A percentile compares a stretch with the other conserved stretches of the same genome.
These are phyloP conservation scores for Annulohypoxylon stygium DNA, from an alignment of 495 filamentous ascomycete species.

Conservation along the genomic window DNA sequence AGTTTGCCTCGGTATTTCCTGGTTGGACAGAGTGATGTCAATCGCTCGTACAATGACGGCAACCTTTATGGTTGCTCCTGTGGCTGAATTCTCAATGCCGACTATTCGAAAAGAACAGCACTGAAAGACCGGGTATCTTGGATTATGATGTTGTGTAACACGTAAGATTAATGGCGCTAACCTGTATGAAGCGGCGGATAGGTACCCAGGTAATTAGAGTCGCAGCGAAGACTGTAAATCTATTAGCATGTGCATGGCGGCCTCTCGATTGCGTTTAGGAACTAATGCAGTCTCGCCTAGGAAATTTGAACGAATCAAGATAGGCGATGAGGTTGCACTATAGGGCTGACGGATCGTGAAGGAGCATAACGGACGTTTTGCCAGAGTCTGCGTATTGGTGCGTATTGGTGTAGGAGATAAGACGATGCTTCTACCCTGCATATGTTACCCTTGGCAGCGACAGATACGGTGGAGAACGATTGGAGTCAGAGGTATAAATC, in stretches of 20 bases:
- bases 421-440: slow-evolving; percentile 33
- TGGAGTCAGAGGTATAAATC: slow-evolving; percentile 36
- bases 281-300: slow-evolving; percentile 29
- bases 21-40: slow-evolving; percentile 15
- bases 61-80: neutral
- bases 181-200: neutral
- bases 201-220: neutral
- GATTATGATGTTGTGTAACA: slow-evolving; percentile 8
- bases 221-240: neutral
- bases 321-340: slow-evolving; percentile 39
- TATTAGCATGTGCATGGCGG: slow-evolving; percentile 33
- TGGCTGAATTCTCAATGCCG: slow-evolving; percentile 10
- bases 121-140: neutral
- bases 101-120: neutral
- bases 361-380: slow-evolving; percentile 17
- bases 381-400: slow-evolving; percentile 26
- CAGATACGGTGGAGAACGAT: slow-evolving; percentile 41
- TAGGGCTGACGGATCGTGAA: slow-evolving; percentile 43
- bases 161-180: slow-evolving; percentile 6
- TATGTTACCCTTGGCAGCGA: slow-evolving; percentile 32
- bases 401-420: slow-evolving; percentile 30
- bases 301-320: slow-evolving; percentile 31
- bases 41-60: neutral
- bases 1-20: slow-evolving; percentile 19
- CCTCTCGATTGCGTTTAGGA: slow-evolving; percentile 32